phyloP scores from a whole-genome alignment of 2,329 filamentous ascomycete species.

The Colletotrichum musicola region DNA sequence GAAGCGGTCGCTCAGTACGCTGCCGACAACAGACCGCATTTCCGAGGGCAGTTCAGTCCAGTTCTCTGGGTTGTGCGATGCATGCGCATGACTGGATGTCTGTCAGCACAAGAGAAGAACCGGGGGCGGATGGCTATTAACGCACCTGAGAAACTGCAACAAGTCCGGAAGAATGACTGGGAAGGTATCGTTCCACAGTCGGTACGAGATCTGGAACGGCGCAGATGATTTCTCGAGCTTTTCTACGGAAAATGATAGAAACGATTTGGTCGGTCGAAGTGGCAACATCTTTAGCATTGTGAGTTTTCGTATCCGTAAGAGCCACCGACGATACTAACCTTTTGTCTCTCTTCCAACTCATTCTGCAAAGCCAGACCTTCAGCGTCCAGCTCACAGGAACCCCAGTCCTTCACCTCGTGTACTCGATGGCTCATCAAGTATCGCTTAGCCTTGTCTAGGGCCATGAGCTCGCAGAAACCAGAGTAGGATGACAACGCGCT shows the following conservation, averaged over 20 bases:
- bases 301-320: neutral
- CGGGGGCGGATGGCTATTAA: neutral
- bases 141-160: conserved; percentile 81
- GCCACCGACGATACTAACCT: conserved; percentile 56
- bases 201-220: conserved; percentile 80
- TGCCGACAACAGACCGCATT: conserved; percentile 80
- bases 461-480: conserved; percentile 84
- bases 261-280: conserved; percentile 87
- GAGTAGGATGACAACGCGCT: conserved; percentile 79
- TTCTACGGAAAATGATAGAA: conserved; percentile 93
- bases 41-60: conserved; percentile 84
- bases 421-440: conserved; percentile 83
- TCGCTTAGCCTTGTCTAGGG: conserved; percentile 81
- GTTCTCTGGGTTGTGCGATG: conserved; percentile 87
- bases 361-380: conserved; percentile 85
- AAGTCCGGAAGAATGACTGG: conserved; percentile 87
- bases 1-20: conserved; percentile 93
- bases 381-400: conserved; percentile 78
- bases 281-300: conserved; percentile 71
- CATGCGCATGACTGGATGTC: conserved; percentile 80
- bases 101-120: neutral
- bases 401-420: conserved; percentile 86
- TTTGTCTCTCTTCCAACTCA: conserved; percentile 81
- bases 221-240: conserved; percentile 81
- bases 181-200: conserved; percentile 88